Percentiles rank a stretch among this genome's conserved stretches.
These are phyloP conservation scores for Linum trigynum DNA, from an alignment of 345 rosid genomes.

Conservation along the genomic window DNA sequence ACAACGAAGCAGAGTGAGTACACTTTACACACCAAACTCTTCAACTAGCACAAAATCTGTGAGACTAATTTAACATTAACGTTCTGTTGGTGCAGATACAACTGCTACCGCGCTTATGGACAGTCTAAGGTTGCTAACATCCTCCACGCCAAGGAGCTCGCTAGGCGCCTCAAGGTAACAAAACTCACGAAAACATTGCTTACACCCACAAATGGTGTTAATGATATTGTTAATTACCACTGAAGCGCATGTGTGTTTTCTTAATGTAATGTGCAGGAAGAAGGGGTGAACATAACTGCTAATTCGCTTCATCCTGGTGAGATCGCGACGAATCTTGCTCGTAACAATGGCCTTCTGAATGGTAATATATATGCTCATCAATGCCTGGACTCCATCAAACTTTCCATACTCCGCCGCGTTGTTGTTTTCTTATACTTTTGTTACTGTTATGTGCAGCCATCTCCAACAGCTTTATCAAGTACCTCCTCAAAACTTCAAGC, in stretches of 20 bases:
- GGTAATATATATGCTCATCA: background rate
- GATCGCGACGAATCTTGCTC: conserved; percentile 9
- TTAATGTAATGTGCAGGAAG: conserved; percentile 8
- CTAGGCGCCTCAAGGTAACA: background rate
- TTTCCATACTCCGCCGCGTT: too few relatives aligned
- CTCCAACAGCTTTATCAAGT: too few relatives aligned
- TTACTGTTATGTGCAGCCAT: too few relatives aligned
- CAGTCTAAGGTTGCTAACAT: background rate
- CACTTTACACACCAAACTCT: too few relatives aligned
- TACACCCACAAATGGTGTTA: too few relatives aligned
- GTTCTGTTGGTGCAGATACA: background rate
- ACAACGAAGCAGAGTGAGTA: too few relatives aligned
- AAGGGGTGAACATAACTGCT: conserved; percentile 9
- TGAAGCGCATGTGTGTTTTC: background rate
- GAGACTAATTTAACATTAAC: background rate
- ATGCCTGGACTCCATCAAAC: too few relatives aligned
- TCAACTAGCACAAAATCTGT: too few relatives aligned
- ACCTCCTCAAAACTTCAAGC: too few relatives aligned
- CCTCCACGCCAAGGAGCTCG: background rate
- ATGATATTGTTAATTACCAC: too few relatives aligned
- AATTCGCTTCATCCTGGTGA: conserved; percentile 17
- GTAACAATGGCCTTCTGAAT: background rate
- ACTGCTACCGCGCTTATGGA: background rate
- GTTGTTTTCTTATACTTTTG: too few relatives aligned
- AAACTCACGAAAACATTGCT: background rate